Conservation (phyloP, 192 early-diverging fungal genomes). For the Thamnidium elegans region DNA sequence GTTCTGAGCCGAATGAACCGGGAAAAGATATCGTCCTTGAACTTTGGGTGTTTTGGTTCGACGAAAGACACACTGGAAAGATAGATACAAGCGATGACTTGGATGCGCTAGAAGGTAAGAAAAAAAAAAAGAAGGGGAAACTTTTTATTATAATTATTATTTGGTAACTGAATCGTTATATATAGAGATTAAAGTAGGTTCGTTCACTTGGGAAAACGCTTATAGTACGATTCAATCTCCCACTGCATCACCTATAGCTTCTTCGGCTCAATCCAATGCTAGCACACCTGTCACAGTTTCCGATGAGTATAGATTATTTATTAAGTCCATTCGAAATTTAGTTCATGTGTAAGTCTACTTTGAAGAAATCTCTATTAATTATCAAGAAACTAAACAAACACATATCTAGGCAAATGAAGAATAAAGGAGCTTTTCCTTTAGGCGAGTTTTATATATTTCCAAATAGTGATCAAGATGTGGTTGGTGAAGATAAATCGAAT, state of each 20-base stretch:
- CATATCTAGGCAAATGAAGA: constrained; percentile 20
- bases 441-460: constrained; percentile 32
- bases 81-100: constrained; percentile 24
- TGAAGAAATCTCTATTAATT: too few relatives aligned
- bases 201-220: constrained; percentile 36
- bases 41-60: constrained; percentile 41
- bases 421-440: constrained; percentile 26
- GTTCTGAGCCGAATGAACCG: neutral
- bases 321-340: constrained; percentile 28
- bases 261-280: constrained; percentile 12
- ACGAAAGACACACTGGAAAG: constrained; percentile 32
- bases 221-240: constrained; percentile 24
- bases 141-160: neutral
- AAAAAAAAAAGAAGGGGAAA: neutral
- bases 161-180: neutral
- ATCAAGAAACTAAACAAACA: too few relatives aligned
- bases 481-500: neutral
- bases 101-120: constrained; percentile 29
- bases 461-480: neutral
- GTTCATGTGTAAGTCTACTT: constrained; percentile 25
- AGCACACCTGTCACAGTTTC: constrained; percentile 20
- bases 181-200: constrained; percentile 33
- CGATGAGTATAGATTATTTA: constrained; percentile 32
- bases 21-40: constrained; percentile 16
- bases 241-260: constrained; percentile 20